Conservation (phyloP, 2,329 filamentous ascomycete species). For the Penicillium sp. region DNA sequence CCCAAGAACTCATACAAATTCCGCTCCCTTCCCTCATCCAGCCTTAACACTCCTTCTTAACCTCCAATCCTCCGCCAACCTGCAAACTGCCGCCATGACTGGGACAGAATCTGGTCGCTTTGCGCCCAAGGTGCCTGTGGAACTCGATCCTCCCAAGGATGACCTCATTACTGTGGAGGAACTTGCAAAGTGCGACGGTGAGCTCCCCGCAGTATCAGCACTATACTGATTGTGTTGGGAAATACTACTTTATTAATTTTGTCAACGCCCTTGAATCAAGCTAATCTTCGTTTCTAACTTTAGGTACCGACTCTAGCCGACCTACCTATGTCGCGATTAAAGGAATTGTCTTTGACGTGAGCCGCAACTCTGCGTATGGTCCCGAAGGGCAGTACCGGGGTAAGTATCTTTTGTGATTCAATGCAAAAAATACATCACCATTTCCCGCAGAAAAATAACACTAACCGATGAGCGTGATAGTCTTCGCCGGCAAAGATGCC, state of each 20-base stretch:
- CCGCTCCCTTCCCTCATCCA: background rate
- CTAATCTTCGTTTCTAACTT: background rate
- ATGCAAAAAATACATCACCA: background rate
- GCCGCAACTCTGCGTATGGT: conserved; percentile 83
- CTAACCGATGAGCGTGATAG: conserved; percentile 53
- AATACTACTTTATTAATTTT: background rate
- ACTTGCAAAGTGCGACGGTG: conserved; percentile 82
- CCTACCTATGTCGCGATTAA: conserved; percentile 70
- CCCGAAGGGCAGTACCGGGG: conserved; percentile 84
- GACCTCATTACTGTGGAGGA: conserved; percentile 83
- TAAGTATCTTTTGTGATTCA: conserved; percentile 50
- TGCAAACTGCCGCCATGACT: conserved; percentile 30
- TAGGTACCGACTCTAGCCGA: conserved; percentile 49
- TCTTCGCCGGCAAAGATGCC: conserved; percentile 94
- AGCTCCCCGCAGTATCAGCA: conserved; percentile 35
- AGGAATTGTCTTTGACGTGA: conserved; percentile 95
- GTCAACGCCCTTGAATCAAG: background rate
- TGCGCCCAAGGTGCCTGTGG: conserved; percentile 46
- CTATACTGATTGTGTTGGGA: background rate
- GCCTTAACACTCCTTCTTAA: background rate
- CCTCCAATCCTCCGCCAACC: background rate
- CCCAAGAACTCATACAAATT: conserved; percentile 10
- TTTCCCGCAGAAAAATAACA: background rate
- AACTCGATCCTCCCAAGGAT: conserved; percentile 82
- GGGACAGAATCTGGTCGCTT: conserved; percentile 44